A percentile compares a stretch with the other conserved stretches of the same genome.
phyloP scores from a whole-genome alignment of 192 early-diverging fungal genomes.

The Mortierella hygrophila region DNA sequence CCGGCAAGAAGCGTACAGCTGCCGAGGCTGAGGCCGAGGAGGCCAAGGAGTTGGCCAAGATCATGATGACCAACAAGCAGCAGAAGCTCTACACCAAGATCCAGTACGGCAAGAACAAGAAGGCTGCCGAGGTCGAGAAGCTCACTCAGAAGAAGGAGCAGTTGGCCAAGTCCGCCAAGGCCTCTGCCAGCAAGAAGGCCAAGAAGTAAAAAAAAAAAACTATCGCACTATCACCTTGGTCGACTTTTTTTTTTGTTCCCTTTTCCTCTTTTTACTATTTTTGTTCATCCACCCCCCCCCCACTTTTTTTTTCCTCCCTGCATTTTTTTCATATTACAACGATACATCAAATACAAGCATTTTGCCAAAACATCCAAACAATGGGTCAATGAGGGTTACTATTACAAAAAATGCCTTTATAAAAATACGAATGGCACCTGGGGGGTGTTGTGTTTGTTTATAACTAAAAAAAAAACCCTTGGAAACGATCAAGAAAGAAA shows the following conservation, averaged over 20 bases:
- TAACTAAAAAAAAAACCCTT: not conserved
- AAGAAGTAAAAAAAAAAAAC: conserved; percentile 33
- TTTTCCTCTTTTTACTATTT: not conserved
- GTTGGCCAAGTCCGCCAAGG: conserved; percentile 41
- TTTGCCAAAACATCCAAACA: not conserved
- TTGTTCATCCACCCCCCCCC: too few species aligned
- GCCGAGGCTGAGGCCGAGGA: conserved; percentile 70
- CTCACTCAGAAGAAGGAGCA: conserved; percentile 58
- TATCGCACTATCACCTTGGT: too few species aligned
- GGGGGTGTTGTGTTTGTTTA: not conserved
- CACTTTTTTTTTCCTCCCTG: not conserved
- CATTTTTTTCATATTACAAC: not conserved
- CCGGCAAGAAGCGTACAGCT: conserved; percentile 68
- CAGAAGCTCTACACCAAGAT: conserved; percentile 84
- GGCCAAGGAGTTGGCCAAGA: conserved; percentile 82
- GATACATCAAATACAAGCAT: conserved; percentile 7
- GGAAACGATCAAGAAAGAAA: not conserved
- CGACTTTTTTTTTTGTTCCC: not conserved
- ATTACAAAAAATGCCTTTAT: not conserved
- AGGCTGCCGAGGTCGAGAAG: conserved; percentile 72
- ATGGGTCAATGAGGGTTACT: not conserved
- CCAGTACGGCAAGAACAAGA: conserved; percentile 78
- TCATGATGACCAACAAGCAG: conserved; percentile 92
- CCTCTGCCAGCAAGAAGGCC: conserved; percentile 44
- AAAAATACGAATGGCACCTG: not conserved